Evolutionary conservation across 2,329 filamentous ascomycete species (phyloP), one percentile per base, ranked within the genome.

Genomic region (Aspergillus quadricinctus): DNA sequence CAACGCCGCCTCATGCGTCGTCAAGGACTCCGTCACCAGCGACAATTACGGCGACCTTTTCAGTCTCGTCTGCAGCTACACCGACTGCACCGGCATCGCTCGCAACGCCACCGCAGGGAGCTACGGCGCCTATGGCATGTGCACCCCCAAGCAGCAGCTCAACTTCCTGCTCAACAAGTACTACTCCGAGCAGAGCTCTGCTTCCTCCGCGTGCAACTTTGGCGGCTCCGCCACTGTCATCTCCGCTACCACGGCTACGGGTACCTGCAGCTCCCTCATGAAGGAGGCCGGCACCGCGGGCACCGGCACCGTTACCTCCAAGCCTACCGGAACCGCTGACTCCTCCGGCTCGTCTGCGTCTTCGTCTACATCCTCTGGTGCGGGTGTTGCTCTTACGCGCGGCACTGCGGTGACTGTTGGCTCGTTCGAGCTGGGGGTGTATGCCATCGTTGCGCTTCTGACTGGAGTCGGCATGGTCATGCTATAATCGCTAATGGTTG

Each of bases 1-100:
- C 71, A 79, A 83, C 58, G 85, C 83, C 49, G 78, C 95, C 53
- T 76, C 78, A 54, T 97, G 93, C 77, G 81, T 82, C 29, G 84
- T 90, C 57, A 78, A 82, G 31, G 72, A 79, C 37, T 74, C 75
- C 65, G 77, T 91, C 27, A 75, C 81, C 60, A 70, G 77, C 49
- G 78, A 85, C 51, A 76, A 84, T 54, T 88, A 85, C 65, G 83
- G 83, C 46, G 76, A 81, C 10, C 82, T 95, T 60, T 97, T 97
- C 75, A 81, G 70, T 48, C 67, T 66, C 35, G 69, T 78, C 49
- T 79, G 76, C 52, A 75, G 76, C 53, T 70, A 65, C 50, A 63
- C 64, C 40, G 69, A 68, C 49, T 77, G 77, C 56, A 66, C 59
- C 21, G 77, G 75, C 29, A 75, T 79, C 63, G 52, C 48, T 14